Conservation (phyloP, 345 rosid species). For the Leavenworthia alabamica region DNA sequence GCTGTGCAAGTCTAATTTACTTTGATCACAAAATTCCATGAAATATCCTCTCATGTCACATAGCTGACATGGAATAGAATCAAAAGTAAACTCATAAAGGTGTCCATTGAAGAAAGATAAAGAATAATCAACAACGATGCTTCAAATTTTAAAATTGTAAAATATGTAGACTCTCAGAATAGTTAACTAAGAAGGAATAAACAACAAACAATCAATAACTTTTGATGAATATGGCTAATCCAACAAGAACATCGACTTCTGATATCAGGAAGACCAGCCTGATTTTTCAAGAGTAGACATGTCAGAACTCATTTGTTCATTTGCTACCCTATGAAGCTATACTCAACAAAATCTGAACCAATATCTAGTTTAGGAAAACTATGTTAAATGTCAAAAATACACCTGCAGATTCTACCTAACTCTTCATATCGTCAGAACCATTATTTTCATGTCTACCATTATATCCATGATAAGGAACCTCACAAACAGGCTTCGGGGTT, state of each 20-base stretch:
- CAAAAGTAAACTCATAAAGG: background rate
- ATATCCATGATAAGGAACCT: slow-evolving; percentile 70
- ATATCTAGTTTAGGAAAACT: slow-evolving; percentile 16
- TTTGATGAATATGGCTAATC: slow-evolving; percentile 20
- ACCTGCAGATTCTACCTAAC: slow-evolving; percentile 34
- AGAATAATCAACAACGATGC: background rate
- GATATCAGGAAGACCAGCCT: slow-evolving; percentile 19
- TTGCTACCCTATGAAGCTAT: too few relatives aligned
- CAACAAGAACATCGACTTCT: slow-evolving; percentile 1
- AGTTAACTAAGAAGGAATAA: slow-evolving; percentile 12
- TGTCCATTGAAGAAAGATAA: background rate
- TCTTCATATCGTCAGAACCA: slow-evolving; percentile 51
- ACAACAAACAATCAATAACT: slow-evolving; percentile 11
- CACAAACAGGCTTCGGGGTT: slow-evolving; percentile 62
- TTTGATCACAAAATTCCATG: too few relatives aligned
- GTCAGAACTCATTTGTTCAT: slow-evolving; percentile 22
- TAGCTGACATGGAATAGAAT: background rate
- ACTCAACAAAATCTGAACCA: slow-evolving; percentile 2
- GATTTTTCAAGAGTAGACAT: slow-evolving; percentile 15
- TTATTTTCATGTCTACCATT: slow-evolving; percentile 59
- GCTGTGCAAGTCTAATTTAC: too few relatives aligned
- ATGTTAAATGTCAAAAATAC: slow-evolving; percentile 16
- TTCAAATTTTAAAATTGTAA: background rate
- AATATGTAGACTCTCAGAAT: background rate
- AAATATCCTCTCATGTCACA: background rate